Conservation (phyloP, 495 filamentous ascomycete species). For the Tuber calosporum region DNA sequence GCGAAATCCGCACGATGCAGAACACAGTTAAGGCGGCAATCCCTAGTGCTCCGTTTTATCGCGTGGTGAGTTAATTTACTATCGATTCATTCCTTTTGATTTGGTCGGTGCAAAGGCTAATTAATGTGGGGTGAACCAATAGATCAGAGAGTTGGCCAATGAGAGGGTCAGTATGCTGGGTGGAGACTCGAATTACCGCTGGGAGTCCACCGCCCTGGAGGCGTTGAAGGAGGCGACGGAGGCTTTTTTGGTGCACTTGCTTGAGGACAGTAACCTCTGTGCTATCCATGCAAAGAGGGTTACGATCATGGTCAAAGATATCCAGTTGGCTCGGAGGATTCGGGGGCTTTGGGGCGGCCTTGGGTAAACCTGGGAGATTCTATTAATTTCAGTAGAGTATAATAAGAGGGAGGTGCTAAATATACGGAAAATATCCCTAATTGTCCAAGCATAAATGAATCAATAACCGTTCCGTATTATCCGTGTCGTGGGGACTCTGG, state of each 20-base stretch:
- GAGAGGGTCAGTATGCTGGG: slow-evolving; percentile 41
- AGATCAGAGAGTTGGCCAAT: slow-evolving; percentile 77
- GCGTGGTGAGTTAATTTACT: slow-evolving; percentile 48
- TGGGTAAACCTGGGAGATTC: slow-evolving; percentile 46
- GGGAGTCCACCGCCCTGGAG: slow-evolving; percentile 81
- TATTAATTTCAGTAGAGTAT: too few species aligned
- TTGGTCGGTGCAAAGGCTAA: not conserved
- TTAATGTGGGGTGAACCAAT: not conserved
- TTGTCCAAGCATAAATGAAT: too few species aligned
- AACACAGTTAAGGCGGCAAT: slow-evolving; percentile 57
- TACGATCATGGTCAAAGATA: slow-evolving; percentile 93
- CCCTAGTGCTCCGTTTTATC: slow-evolving; percentile 59
- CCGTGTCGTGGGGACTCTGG: too few species aligned
- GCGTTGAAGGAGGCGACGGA: slow-evolving; percentile 87
- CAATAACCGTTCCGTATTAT: too few species aligned
- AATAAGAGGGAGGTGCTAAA: too few species aligned
- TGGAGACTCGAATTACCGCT: slow-evolving; percentile 57
- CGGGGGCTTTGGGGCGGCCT: slow-evolving; percentile 61
- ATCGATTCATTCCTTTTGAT: too few species aligned
- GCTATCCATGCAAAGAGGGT: slow-evolving; percentile 90
- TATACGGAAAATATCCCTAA: too few species aligned
- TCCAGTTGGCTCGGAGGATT: slow-evolving; percentile 79
- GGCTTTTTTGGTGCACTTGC: slow-evolving; percentile 82
- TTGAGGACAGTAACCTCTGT: slow-evolving; percentile 89
- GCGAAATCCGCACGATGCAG: slow-evolving; percentile 64